Evolutionary conservation across 2,329 filamentous ascomycete genomes (phyloP).

Genomic region (Penicillium sp.): DNA sequence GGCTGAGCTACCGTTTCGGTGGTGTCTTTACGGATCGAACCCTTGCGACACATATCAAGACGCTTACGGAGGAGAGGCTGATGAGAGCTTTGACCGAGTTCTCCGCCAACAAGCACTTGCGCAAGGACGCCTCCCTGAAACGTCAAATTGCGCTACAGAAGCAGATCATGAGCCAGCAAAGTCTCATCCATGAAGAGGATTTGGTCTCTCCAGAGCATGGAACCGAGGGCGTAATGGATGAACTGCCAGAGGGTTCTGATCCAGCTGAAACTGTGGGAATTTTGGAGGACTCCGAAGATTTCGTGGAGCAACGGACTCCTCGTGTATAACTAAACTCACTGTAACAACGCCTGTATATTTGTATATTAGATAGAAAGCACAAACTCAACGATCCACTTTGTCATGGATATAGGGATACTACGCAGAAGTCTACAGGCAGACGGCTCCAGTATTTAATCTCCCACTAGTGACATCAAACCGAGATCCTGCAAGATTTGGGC

Average conservation of each 20-base stretch:
- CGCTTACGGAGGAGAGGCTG: constrained; percentile 74
- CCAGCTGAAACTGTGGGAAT: background rate
- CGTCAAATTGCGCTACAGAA: constrained; percentile 40
- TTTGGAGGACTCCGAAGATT: background rate
- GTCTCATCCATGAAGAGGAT: constrained; percentile 24
- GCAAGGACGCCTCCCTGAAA: constrained; percentile 38
- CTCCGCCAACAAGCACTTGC: constrained; percentile 45
- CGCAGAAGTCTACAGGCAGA: no score
- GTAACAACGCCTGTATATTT: constrained; percentile 4
- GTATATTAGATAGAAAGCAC: constrained; percentile 26
- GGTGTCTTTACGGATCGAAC: constrained; percentile 74
- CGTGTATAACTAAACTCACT: background rate
- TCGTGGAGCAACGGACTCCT: background rate
- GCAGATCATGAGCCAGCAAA: constrained; percentile 31
- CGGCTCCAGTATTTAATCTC: no score
- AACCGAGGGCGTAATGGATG: constrained; percentile 10
- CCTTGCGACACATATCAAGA: constrained; percentile 77
- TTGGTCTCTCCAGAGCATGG: constrained; percentile 11
- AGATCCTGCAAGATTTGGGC: no score
- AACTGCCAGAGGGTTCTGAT: constrained; percentile 16
- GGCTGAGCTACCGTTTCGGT: constrained; percentile 86
- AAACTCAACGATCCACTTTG: background rate
- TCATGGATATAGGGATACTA: no score
- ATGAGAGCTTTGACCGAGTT: constrained; percentile 62
- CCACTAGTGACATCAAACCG: no score